These are phyloP conservation scores for Cutaneotrichosporon sp. DNA, from an alignment of 1,284 basidiomycete species.

Conservation along the genomic window DNA sequence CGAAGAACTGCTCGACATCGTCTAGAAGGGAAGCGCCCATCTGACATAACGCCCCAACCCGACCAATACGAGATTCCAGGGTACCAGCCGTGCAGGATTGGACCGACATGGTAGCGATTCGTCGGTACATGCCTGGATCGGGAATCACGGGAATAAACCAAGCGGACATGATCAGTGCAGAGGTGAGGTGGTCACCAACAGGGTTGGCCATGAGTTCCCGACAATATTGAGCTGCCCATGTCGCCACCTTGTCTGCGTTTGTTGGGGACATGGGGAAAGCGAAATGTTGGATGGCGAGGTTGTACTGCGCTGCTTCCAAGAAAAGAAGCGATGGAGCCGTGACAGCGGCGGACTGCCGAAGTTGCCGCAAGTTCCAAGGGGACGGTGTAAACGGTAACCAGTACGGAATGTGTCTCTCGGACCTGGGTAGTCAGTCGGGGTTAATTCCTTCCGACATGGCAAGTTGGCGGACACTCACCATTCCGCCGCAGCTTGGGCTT, in stretches of 20 bases:
- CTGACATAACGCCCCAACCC: no score
- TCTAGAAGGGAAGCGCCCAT: no score
- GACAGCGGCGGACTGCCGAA: background rate
- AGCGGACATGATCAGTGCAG: background rate
- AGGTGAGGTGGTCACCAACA: background rate
- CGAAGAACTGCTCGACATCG: background rate
- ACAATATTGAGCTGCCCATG: background rate
- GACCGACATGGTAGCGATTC: background rate
- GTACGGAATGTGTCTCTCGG: background rate
- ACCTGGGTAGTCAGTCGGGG: conserved; percentile 1
- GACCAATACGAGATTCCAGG: no score
- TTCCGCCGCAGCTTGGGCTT: background rate
- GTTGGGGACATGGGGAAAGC: background rate
- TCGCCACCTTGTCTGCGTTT: background rate
- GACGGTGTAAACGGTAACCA: conserved; percentile 5
- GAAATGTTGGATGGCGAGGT: background rate
- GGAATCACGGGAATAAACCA: background rate
- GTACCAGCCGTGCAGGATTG: background rate
- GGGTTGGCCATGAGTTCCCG: background rate
- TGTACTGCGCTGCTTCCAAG: conserved; percentile 1
- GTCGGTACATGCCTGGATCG: background rate
- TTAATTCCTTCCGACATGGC: no score
- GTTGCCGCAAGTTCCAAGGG: background rate
- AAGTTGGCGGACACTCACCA: background rate
- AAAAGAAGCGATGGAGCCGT: background rate